Percentiles rank a stretch among this genome's conserved stretches.
Evolutionary conservation across 805 yeast species (phyloP).

Genomic region (Ogataea pignaliae): DNA sequence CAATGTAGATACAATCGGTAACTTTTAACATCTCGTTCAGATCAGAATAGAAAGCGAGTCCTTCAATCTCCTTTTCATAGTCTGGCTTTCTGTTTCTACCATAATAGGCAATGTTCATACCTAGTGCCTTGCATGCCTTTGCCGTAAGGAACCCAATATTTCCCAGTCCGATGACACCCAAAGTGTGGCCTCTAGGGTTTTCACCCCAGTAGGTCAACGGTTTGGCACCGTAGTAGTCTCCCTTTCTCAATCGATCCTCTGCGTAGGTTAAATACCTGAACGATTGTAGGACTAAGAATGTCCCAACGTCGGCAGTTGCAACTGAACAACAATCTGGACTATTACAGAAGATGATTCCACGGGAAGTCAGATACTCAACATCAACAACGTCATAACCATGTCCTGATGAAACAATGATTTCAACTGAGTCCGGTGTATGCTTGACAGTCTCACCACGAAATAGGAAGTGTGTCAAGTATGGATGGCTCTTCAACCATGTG

Average conservation of each 20-base stretch:
- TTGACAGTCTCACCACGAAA: constrained; percentile 32
- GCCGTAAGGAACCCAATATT: constrained; percentile 43
- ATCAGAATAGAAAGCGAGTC: constrained; percentile 24
- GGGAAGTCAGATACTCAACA: constrained; percentile 30
- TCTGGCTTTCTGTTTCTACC: constrained; percentile 32
- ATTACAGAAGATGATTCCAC: constrained; percentile 34
- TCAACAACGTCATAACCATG: constrained; percentile 39
- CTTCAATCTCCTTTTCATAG: constrained; percentile 30
- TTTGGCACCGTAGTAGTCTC: constrained; percentile 29
- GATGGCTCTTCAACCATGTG: constrained; percentile 35
- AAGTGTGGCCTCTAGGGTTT: constrained; percentile 37
- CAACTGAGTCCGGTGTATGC: constrained; percentile 30
- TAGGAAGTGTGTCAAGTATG: constrained; percentile 33
- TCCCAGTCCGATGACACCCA: constrained; percentile 46
- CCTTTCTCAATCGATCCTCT: constrained; percentile 34
- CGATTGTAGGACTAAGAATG: constrained; percentile 28
- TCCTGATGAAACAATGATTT: constrained; percentile 35
- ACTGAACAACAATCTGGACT: constrained; percentile 36
- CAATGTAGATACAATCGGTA: constrained; percentile 32
- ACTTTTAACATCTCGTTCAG: constrained; percentile 25
- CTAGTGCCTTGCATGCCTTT: constrained; percentile 37
- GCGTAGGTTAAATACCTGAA: constrained; percentile 35
- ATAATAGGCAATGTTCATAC: constrained; percentile 40
- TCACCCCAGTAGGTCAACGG: constrained; percentile 31
- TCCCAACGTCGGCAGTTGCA: constrained; percentile 39